Base-by-base conservation (phyloP, 805 yeast genomes). In the Cephaloascus fragrans region DNA sequence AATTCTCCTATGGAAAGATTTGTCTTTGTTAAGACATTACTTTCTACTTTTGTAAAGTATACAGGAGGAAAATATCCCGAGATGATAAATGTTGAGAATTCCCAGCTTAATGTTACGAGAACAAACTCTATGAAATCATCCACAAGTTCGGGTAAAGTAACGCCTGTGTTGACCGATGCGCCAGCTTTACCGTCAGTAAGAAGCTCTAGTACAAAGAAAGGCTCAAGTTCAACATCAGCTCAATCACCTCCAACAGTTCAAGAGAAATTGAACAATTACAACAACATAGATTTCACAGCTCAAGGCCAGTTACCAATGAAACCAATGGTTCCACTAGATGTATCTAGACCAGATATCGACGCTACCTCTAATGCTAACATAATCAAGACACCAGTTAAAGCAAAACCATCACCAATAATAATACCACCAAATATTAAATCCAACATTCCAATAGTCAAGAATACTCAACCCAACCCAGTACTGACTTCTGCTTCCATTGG, bases 61-160 rank as follows among this genome's bases (percentile, higher is more conserved):
- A 75, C 75, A 18, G 67, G 67, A 34, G 83, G 83, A 0, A 62
- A 64, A 28, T 56, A 74, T 3, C 86, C 86, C 0, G 60, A 62
- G 23, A 47, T 77, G 47, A 55, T 71, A 3, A 71, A 75, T 42
- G 75, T 81, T 68, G 80, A 73, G 41, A 44, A 64, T 5, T 44
- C 60, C 1, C 26, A 16, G 36, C 34, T 18, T 18, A 19, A 38
- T 28, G n/a, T 19, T 9, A 19, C 26, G 16, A 32, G 34, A 17
- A 9, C 19, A 31, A 17, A 17, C 19, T 16, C 23, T 26, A 35
- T 20, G 18, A 17, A 29, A 36, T 36, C 36, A 14, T 17, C 32
- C 16, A 20, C 19, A 12, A 19, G 16, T 26, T 18, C 37, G 29
- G 26, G 26, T n/a, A 2, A 34, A 10, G 2, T 12, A 12, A 8